Base-by-base conservation (phyloP, 192 early-diverging fungal species). In the Linnemannia elongata region DNA sequence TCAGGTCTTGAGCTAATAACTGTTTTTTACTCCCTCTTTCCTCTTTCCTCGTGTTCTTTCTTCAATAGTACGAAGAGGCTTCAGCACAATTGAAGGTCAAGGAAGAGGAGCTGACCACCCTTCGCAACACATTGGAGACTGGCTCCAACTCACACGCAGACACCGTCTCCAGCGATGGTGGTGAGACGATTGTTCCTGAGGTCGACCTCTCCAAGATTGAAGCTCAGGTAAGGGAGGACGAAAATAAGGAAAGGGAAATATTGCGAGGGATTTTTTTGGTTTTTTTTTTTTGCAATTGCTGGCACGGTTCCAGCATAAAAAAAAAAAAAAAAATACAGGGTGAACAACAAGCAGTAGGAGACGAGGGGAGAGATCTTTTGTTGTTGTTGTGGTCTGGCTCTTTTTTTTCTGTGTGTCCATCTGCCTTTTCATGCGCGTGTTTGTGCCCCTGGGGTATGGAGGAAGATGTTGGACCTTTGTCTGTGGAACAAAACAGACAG, bases 141-240 rank as follows among this genome's bases (percentile, higher is more conserved):
- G 71, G 78, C 54, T 76, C 78, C 18, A 75, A 55, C 75, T 77
- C 79, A 35, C 84, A 80, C 74, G 79, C 70, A 39, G 83, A 86
- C 57, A 86, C 79, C 20, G 78, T 86, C n/a, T 86, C 84, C 20
- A 86, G 84, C 63, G 84, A 86, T 35, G 84, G 84, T 77, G 84
- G 84, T 12, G 84, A 86, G 49, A 86, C 84, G 15, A 49, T 86
- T 76, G 84, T 86, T 35, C 84, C 84, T 36, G 84, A 86, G 55
- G 77, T 86, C 74, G 84, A 86, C 69, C 54, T 86, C 38, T 77
- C 84, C 68, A 86, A 86, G 79, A 86, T 86, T 39, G 84, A 86
- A 60, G 75, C 84, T 68, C 84, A 86, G 84, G 84, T 86, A 71
- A 42, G 24, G 55, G n/a, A 47, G 30, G 5, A 57, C 22, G 49